Evolutionary conservation across 768 basidiomycete genomes (phyloP).

Genomic region (Xerocomellus dryophilus): DNA sequence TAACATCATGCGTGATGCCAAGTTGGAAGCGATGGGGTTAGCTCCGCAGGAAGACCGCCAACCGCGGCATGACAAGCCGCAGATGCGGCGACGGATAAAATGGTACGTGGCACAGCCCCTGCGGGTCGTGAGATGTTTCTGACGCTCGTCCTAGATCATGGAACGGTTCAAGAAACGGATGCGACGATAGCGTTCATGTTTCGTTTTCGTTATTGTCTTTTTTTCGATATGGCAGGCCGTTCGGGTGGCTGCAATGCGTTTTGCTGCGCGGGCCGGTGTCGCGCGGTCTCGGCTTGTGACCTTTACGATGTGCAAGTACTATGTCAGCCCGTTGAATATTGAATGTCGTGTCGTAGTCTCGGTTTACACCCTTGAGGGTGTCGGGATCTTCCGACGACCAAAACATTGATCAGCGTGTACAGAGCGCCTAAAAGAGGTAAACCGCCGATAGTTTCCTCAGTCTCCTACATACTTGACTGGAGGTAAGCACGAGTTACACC

Average conservation of each 20-base stretch:
- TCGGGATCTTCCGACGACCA: too few relatives aligned
- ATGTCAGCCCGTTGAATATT: too few relatives aligned
- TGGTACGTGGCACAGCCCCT: constrained; percentile 46
- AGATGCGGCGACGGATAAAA: constrained; percentile 90
- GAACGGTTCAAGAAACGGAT: constrained; percentile 97
- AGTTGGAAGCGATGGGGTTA: constrained; percentile 81
- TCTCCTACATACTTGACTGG: too few relatives aligned
- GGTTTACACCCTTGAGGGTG: too few relatives aligned
- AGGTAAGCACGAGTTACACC: too few relatives aligned
- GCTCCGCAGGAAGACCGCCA: constrained; percentile 42
- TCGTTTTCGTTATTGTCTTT: constrained; percentile 14
- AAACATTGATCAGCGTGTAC: too few relatives aligned
- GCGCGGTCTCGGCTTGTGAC: too few relatives aligned
- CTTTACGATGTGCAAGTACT: too few relatives aligned
- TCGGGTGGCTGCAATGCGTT: neutral
- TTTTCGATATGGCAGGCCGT: neutral
- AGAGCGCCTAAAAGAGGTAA: too few relatives aligned
- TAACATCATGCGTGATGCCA: constrained; percentile 89
- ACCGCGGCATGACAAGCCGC: constrained; percentile 53
- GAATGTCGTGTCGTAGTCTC: too few relatives aligned
- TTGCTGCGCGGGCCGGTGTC: too few relatives aligned
- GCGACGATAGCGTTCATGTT: constrained; percentile 52
- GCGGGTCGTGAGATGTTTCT: neutral
- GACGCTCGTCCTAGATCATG: constrained; percentile 63
- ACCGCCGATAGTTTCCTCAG: too few relatives aligned